Evolutionary conservation across 306 rosid genomes (phyloP).

Genomic region (Sphenostylis stenocarpa): DNA sequence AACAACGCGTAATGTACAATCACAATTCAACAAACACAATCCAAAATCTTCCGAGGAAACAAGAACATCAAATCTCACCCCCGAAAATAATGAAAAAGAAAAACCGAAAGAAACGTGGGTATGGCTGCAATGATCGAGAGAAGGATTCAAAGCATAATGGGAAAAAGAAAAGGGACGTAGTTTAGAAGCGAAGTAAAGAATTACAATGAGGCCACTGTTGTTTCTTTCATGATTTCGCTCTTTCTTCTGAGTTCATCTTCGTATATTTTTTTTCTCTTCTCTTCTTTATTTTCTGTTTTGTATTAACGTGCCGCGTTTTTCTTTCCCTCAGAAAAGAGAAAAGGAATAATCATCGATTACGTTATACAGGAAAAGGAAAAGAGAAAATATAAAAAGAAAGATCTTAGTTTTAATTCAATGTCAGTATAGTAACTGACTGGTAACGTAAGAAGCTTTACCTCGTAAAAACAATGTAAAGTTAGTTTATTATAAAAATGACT

Average conservation of each 20-base stretch:
- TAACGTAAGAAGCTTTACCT: neutral
- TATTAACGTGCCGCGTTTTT: slow-evolving; percentile 25
- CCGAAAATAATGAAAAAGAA: neutral
- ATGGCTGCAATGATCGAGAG: slow-evolving; percentile 31
- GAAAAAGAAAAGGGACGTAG: slow-evolving; percentile 47
- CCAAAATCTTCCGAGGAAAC: neutral
- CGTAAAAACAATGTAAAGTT: too few species aligned
- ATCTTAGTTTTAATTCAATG: neutral
- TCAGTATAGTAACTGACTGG: neutral
- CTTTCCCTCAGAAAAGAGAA: neutral
- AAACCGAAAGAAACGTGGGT: neutral
- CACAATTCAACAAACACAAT: neutral
- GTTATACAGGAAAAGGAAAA: neutral
- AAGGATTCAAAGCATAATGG: slow-evolving; percentile 64
- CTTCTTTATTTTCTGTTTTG: neutral
- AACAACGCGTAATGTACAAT: slow-evolving; percentile 26
- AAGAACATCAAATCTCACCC: slow-evolving; percentile 28
- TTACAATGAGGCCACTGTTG: slow-evolving; percentile 26
- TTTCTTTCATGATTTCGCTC: slow-evolving; percentile 34
- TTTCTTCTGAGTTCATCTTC: slow-evolving; percentile 29
- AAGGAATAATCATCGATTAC: slow-evolving; percentile 21
- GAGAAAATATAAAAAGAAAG: neutral
- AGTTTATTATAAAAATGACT: too few species aligned
- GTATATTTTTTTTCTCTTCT: neutral
- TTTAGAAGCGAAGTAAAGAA: slow-evolving; percentile 77